These are phyloP conservation scores for Botryotinia globosa DNA, from an alignment of 2,329 filamentous ascomycete species.

Conservation along the genomic window DNA sequence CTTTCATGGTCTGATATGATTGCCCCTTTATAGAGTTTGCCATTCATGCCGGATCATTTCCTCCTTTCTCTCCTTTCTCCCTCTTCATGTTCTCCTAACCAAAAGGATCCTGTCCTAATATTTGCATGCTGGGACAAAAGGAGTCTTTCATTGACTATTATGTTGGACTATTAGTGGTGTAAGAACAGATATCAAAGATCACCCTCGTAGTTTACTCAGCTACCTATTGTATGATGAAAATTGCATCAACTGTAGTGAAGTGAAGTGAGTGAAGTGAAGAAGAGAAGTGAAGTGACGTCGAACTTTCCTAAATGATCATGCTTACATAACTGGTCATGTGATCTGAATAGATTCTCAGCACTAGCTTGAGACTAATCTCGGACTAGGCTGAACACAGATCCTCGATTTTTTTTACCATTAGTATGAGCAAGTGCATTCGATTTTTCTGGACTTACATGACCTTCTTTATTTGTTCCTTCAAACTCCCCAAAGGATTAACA, in stretches of 20 bases:
- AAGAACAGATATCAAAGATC: background rate
- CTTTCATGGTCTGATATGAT: background rate
- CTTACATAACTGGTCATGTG: slow-evolving; percentile 7
- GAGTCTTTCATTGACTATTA: background rate
- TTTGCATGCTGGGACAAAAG: background rate
- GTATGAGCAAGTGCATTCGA: slow-evolving; percentile 4
- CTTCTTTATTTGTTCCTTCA: slow-evolving; percentile 2
- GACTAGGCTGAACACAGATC: background rate
- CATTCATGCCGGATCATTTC: background rate
- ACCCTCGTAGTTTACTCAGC: background rate
- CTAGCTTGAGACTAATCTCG: background rate
- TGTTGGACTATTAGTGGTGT: too few relatives aligned
- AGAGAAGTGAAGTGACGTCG: background rate
- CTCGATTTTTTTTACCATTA: slow-evolving; percentile 4
- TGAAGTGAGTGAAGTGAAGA: background rate
- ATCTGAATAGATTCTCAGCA: background rate
- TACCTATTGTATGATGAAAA: too few relatives aligned
- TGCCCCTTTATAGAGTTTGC: background rate
- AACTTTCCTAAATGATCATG: background rate
- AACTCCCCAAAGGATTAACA: background rate
- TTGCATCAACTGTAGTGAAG: too few relatives aligned
- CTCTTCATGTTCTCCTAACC: background rate
- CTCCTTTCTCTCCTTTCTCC: background rate
- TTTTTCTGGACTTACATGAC: slow-evolving; percentile 1
- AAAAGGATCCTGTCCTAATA: background rate